Evolutionary conservation across 495 filamentous ascomycete genomes (phyloP), one percentile per base, ranked within the genome.

Genomic region (Symbiotaphrina buchneri): DNA sequence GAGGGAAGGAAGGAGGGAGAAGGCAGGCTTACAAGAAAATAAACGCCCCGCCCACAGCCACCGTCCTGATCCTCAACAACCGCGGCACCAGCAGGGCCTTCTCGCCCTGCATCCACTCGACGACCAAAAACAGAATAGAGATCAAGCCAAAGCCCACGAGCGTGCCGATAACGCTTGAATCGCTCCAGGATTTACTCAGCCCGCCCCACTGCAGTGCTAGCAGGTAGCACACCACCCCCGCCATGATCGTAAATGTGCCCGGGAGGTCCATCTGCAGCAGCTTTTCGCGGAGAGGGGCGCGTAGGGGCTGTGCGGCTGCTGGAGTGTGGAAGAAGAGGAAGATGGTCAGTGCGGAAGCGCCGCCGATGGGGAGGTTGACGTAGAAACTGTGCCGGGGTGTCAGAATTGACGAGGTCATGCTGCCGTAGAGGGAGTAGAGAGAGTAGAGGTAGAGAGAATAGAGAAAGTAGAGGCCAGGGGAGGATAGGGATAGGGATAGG

Each of bases 351-450:
- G 42, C 51, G 4, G 49, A 36, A 6, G 49, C 26, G 21, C 50
- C 59, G 20, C 62, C 61, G 20, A 65, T 46, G 0, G 62, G 62
- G 2, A 65, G 49, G 33, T 65, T 65, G 40, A 67, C 55, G 34
- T 63, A 64, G 44, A 65, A 67, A 37, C 53, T 52, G 35, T n/a
- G n/a, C 34, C 30, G 31, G 6, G 8, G 15, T 8, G 21, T 35
- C 16, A 30, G 37, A 3, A 14, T 20, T 17, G 22, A 25, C 13
- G 13, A 25, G n/a, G n/a, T n/a, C n/a, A n/a, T n/a, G n/a, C n/a
- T n/a, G n/a, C n/a, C n/a, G n/a, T n/a, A 25, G 13, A 25, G 22
- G 13, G 13, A 13, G 22, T 25, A 25, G 22, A 25, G 22, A 25
- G 22, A 25, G 22, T 25, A 25, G 22, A 25, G 22, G n/a, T 25